Base-by-base conservation (phyloP, 2,329 filamentous ascomycete species). In the Aspergillus puulaauensis region DNA sequence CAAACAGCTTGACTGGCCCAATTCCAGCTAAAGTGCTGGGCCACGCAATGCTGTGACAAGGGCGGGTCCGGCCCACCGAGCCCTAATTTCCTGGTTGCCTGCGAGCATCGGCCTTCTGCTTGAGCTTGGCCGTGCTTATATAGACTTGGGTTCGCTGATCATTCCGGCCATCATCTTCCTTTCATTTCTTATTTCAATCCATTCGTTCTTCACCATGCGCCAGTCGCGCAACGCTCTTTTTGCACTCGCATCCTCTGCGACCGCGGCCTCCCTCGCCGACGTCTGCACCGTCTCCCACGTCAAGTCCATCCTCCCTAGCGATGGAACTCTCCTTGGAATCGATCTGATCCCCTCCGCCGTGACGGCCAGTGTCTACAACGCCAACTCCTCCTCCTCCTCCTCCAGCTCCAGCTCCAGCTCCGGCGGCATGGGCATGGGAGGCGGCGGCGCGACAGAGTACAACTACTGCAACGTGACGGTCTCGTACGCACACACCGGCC, bases 211-310 rank as follows among this genome's bases (percentile, higher is more conserved):
- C 19, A 54, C 9, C 43, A 54, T 54, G 52, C 52, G 52, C 52
- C 52, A 45, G 9, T 33, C n/a, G 52, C 43, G 43, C 43, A 54
- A 46, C 52, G 56, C 56, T 24, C 45, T 58, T 17, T 50, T 57
- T 33, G 59, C 59, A 39, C 40, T 61, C 49, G 59, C 56, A 19
- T 17, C 52, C 27, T 46, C 53, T 50, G 27, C 52, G 41, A 49
- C 56, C 27, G 56, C 54, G 17, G 17, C 50, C 15, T 61, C 45
- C 12, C 75, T 80, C 37, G 57, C 71, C 27, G 73, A 77, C 58
- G 61, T 80, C 23, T 80, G 78, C 63, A 79, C 77, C 2, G 68
- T 77, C 6, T 68, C 73, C 35, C 75, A 79, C 56, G 73, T 80
- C n/a, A 71, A 73, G 59, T 70, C 75, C 14, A 70, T 73, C 17